A percentile compares a stretch with the other conserved stretches of the same genome.
phyloP scores from a whole-genome alignment of 441 rosid genomes.

The Croton setiger region DNA sequence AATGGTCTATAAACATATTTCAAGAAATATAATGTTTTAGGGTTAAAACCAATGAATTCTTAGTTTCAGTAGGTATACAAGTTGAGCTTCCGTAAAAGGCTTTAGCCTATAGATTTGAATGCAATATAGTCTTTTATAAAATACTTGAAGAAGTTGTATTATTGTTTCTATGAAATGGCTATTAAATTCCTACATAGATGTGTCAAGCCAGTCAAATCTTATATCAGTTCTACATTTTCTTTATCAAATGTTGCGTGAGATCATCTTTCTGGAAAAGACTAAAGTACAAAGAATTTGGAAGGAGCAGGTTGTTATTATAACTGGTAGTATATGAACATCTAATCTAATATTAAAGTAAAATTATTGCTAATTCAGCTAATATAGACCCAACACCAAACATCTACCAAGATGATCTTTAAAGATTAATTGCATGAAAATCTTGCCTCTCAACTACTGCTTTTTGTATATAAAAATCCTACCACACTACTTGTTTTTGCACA shows the following conservation, averaged over 20 bases:
- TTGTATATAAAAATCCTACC: not conserved
- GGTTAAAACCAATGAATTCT: conserved; percentile 3
- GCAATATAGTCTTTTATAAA: not conserved
- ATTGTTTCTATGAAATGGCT: not conserved
- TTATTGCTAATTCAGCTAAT: not conserved
- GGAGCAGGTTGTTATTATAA: too few species aligned
- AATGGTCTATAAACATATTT: not conserved
- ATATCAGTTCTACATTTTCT: too few species aligned
- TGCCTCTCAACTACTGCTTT: conserved; percentile 47
- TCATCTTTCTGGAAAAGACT: too few species aligned
- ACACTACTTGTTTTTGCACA: too few species aligned
- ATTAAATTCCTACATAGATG: not conserved
- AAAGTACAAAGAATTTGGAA: too few species aligned
- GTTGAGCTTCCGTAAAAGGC: conserved; percentile 8
- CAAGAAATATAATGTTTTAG: conserved; percentile 10
- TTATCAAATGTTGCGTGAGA: too few species aligned
- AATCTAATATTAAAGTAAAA: not conserved
- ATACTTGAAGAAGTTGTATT: too few species aligned
- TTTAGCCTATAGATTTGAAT: conserved; percentile 2
- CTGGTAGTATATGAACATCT: too few species aligned
- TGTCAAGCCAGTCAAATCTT: not conserved
- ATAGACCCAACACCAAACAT: conserved; percentile 29
- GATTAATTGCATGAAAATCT: conserved; percentile 31
- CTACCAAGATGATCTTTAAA: conserved; percentile 33
- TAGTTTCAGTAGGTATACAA: conserved; percentile 7